Base-by-base conservation (phyloP, 2,329 filamentous ascomycete species). In the Fusarium xylarioides region DNA sequence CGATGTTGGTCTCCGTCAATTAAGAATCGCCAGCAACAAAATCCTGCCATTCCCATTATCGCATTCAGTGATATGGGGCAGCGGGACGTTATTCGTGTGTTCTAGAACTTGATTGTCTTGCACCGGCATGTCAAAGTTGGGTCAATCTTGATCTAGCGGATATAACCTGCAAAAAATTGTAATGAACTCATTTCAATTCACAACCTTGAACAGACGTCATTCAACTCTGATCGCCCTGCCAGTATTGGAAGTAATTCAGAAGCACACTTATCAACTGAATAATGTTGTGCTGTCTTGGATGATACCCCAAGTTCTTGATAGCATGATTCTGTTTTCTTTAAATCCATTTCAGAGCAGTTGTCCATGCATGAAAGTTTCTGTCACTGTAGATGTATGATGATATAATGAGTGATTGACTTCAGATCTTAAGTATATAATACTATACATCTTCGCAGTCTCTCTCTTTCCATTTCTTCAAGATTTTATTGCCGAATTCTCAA, bases 361-460 rank as follows among this genome's bases (percentile, higher is more conserved):
- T 11, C 4, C n/a, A 35, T 15, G 4, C 8, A 23, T 26, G 1
- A 26, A 0, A 15, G 6, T 8, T 10, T 23, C 16, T 23, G 8
- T 15, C 21, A 15, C 16, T 34, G 11, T 8, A 11, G 11, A 7
- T 18, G 15, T 14, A 2, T 5, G 2, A 23, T 5, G 2, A 1
- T 5, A 1, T 4, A 8, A 23, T 7, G 11, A 11, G 18, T 52
- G 30, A 19, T 35, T 23, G 1, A 23, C n/a, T 15, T 35, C 9
- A 14, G 8, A 19, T 19, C n/a, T 11, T 9, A 19, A 7, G 30
- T 52, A 52, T 52, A 52, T 15, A 52, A 19, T 15, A 11, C 12
- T 11, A 11, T 4, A 12, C n/a, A 26, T 15, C 16, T 9, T 52
- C 6, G 30, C 6, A 19, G 11, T 4, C 12, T 30, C 44, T 47